Evolutionary conservation across 2,329 filamentous ascomycete genomes (phyloP).

Genomic region (Scleromitrula shiraiana): DNA sequence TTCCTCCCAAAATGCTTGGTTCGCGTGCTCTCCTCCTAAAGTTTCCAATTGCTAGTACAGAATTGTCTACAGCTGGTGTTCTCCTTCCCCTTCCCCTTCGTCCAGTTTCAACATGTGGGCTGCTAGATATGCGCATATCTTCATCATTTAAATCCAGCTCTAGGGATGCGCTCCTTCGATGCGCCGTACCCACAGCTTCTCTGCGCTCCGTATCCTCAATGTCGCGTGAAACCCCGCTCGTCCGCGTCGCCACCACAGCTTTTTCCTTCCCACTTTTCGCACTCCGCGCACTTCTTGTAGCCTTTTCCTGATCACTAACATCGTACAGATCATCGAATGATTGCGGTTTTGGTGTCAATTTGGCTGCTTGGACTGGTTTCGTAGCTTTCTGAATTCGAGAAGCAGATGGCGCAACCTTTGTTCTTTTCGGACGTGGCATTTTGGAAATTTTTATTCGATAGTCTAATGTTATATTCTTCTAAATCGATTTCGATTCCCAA

Average conservation of each 20-base stretch:
- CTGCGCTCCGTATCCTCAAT: not conserved
- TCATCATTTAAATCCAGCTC: not conserved
- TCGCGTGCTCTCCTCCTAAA: constrained; percentile 53
- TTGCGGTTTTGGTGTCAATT: constrained; percentile 3
- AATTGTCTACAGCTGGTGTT: constrained; percentile 27
- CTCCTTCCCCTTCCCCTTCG: constrained; percentile 21
- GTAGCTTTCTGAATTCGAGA: constrained; percentile 19
- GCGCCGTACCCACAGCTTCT: not conserved
- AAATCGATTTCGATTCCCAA: not conserved
- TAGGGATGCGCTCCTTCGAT: not conserved
- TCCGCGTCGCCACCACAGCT: constrained; percentile 1
- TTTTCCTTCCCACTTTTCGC: constrained; percentile 18
- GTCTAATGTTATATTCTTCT: not conserved
- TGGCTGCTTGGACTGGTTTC: constrained; percentile 9
- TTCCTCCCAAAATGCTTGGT: constrained; percentile 24
- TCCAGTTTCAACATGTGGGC: constrained; percentile 26
- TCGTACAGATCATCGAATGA: constrained; percentile 26
- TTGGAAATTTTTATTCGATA: not conserved
- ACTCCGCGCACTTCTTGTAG: constrained; percentile 10
- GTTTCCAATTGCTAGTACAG: constrained; percentile 39
- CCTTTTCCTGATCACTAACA: constrained; percentile 24
- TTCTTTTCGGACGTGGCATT: constrained; percentile 31
- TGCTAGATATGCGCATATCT: constrained; percentile 19
- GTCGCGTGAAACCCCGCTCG: not conserved
- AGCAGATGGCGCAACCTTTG: constrained; percentile 27